Evolutionary conservation across 768 basidiomycete genomes (phyloP).

Genomic region (Hydnum rufescens): DNA sequence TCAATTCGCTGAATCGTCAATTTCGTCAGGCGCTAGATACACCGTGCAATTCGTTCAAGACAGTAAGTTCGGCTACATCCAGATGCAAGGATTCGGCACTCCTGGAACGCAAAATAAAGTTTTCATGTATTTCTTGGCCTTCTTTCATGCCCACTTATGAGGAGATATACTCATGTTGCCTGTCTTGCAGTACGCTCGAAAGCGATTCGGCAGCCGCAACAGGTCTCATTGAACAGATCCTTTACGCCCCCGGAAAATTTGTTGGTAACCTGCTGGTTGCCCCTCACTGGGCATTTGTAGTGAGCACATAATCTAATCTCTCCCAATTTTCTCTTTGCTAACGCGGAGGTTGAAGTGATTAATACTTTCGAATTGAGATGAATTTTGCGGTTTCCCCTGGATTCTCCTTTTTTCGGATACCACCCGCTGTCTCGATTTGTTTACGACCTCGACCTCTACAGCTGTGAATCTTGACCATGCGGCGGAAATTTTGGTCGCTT

Average conservation of each 20-base stretch:
- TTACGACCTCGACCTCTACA: no score
- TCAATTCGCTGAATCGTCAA: not conserved
- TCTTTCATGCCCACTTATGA: not conserved
- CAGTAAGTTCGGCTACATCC: not conserved
- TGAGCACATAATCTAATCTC: no score
- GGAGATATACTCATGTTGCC: not conserved
- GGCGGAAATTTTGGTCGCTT: no score
- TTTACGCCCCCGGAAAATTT: not conserved
- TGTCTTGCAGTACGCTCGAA: not conserved
- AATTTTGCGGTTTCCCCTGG: no score
- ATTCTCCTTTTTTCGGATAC: no score
- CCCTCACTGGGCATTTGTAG: not conserved
- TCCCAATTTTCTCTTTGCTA: no score
- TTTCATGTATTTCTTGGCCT: not conserved
- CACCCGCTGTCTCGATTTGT: no score
- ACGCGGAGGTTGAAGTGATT: no score
- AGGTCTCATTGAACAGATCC: not conserved
- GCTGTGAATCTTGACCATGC: no score
- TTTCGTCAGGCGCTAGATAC: not conserved
- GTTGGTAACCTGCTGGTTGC: not conserved
- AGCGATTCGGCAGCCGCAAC: not conserved
- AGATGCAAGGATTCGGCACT: not conserved
- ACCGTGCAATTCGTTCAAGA: not conserved
- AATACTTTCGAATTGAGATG: no score
- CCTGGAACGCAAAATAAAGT: not conserved